A percentile compares a stretch with the other conserved stretches of the same genome.
Evolutionary conservation across 345 rosid genomes (phyloP).

Genomic region (Syzygium oleosum): DNA sequence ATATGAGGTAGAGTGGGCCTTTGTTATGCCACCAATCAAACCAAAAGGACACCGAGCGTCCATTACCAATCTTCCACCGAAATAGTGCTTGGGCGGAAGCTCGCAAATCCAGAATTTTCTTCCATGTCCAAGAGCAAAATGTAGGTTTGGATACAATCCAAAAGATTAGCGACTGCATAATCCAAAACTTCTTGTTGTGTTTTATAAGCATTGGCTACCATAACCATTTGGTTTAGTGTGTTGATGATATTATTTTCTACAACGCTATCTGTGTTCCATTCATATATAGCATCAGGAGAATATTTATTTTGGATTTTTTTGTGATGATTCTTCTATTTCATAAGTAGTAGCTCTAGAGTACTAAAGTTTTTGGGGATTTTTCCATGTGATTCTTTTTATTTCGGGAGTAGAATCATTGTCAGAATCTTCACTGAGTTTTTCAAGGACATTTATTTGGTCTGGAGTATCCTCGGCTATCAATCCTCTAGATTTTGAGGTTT

Average conservation of each 20-base stretch:
- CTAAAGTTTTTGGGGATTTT: neutral
- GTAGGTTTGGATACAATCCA: too few species aligned
- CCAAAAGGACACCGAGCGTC: too few species aligned
- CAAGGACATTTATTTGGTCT: neutral
- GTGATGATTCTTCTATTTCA: neutral
- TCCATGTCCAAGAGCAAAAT: too few species aligned
- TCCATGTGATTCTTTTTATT: neutral
- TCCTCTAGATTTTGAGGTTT: neutral
- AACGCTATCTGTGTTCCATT: too few species aligned
- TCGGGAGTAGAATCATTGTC: neutral
- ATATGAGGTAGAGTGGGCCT: too few species aligned
- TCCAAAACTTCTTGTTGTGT: neutral
- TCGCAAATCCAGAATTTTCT: too few species aligned
- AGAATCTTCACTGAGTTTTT: neutral
- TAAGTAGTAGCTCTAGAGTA: neutral
- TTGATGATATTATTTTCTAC: too few species aligned
- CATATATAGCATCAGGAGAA: neutral
- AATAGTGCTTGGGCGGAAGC: too few species aligned
- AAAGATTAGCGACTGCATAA: neutral
- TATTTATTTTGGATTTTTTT: neutral
- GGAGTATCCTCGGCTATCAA: neutral
- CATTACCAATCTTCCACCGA: too few species aligned
- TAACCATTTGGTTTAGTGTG: neutral
- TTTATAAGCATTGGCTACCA: neutral
- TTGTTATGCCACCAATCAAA: too few species aligned